Conservation (phyloP, 1,139 yeast species). For the Suhomyces wounanorum region DNA sequence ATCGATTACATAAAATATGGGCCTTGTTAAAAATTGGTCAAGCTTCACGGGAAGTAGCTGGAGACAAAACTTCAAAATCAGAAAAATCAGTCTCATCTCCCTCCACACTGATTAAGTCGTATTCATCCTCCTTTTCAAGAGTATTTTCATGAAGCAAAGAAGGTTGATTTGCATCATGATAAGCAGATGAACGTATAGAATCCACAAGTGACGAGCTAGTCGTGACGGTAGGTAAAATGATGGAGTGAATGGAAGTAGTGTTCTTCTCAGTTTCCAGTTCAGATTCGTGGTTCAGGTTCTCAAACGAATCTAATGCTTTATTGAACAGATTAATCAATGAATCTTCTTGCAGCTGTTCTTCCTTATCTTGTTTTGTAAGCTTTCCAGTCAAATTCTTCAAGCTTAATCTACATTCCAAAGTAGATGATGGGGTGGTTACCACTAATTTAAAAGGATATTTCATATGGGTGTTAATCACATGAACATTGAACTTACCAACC, state of each 20-base stretch:
- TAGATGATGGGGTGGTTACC: constrained; percentile 26
- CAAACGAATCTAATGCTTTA: not conserved
- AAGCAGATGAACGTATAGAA: not conserved
- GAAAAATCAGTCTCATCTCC: constrained; percentile 32
- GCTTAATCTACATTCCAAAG: constrained; percentile 29
- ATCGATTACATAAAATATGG: not conserved
- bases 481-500: constrained; percentile 37
- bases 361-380: not conserved
- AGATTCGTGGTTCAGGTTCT: not conserved
- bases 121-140: constrained; percentile 28
- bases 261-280: not conserved
- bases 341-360: not conserved
- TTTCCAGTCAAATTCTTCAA: constrained; percentile 29
- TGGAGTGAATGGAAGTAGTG: not conserved
- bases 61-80: constrained; percentile 44
- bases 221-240: not conserved
- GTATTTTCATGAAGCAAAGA: not conserved
- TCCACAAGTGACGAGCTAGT: not conserved
- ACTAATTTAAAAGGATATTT: constrained; percentile 37
- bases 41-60: constrained; percentile 16
- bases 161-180: not conserved
- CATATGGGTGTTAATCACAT: constrained; percentile 34
- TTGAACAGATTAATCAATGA: not conserved
- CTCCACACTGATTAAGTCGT: constrained; percentile 38
- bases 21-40: not conserved